Evolutionary conservation across 2,329 filamentous ascomycete genomes (phyloP), one percentile per base, ranked within the genome.

Genomic region (Paramyrothecium roridum): DNA sequence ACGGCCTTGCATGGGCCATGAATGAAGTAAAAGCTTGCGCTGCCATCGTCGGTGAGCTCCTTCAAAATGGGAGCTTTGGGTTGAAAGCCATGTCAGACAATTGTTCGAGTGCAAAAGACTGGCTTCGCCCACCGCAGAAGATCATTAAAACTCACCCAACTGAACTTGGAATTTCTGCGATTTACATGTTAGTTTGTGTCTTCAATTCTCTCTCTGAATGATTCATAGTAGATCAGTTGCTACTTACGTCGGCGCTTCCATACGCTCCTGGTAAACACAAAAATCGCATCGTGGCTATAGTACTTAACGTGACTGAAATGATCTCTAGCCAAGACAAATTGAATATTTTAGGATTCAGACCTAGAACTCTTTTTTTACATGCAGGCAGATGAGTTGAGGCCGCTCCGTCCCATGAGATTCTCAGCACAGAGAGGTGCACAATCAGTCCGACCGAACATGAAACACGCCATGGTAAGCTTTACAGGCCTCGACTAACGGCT

Each of bases 221-320:
- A n/a, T n/a, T n/a, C n/a, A n/a, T n/a, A n/a, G n/a, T n/a, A n/a
- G n/a, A n/a, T n/a, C n/a, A n/a, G n/a, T n/a, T n/a, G n/a, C 8
- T 16, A 69, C 77, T 71, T 67, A 80, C 79, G 61, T 78, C 76
- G 52, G 80, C 77, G 70, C 80, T 84, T 53, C 82, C 81, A 64
- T 80, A 84, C 21, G 82, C 79, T 58, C 82, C 82, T 34, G 81
- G 81, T 10, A 85, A 73, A 64, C 82, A 85, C 33, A 85, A 67
- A 52, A 84, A 80, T 62, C 73, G 80, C 81, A 85, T 84, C 19
- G 59, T 75, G 53, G 17, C 21, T 45, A 45, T 34, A 34, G 33
- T 34, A 48, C 21, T 4, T 4, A 6, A 30, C 26, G 10, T n/a
- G 26, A 10, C 26, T 30, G 26, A 30, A 30, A 30, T 6, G 26